phyloP scores from a whole-genome alignment of 306 rosid species.

The Delonix regia region DNA sequence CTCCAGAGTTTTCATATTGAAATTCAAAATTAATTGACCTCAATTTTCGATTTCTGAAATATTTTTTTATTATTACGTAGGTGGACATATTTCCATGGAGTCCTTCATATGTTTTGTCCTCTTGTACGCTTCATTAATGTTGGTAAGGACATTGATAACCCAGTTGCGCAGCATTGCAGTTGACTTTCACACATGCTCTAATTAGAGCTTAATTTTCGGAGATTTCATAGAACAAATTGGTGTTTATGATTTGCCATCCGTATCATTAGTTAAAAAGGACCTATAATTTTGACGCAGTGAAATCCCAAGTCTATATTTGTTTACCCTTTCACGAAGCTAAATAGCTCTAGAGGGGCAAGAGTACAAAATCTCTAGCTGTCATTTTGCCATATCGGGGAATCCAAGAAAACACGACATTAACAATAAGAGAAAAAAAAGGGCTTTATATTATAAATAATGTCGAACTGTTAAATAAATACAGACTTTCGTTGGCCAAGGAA shows the following conservation, averaged over 20 bases:
- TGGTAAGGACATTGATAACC: background rate
- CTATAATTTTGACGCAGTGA: background rate
- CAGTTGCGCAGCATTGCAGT: background rate
- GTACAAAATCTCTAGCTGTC: conserved; percentile 30
- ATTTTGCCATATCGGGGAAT: conserved; percentile 28
- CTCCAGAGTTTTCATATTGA: background rate
- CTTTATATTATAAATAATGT: too few relatives aligned
- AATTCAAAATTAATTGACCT: background rate
- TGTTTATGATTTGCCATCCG: conserved; percentile 5
- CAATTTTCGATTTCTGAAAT: background rate
- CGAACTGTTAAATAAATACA: too few relatives aligned
- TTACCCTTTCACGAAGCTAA: background rate
- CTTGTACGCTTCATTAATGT: too few relatives aligned
- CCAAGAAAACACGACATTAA: conserved; percentile 22
- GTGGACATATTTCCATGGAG: background rate
- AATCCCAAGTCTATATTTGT: conserved; percentile 8
- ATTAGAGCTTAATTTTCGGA: conserved; percentile 1
- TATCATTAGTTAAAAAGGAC: background rate
- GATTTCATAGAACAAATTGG: background rate
- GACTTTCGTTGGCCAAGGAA: too few relatives aligned
- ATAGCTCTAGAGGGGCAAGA: background rate
- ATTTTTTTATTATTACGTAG: background rate
- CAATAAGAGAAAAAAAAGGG: background rate
- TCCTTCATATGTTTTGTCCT: background rate
- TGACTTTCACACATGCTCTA: conserved; percentile 1